Base-by-base conservation (phyloP, 169 alveolate species). In the Cryptosporidium sp. region DNA sequence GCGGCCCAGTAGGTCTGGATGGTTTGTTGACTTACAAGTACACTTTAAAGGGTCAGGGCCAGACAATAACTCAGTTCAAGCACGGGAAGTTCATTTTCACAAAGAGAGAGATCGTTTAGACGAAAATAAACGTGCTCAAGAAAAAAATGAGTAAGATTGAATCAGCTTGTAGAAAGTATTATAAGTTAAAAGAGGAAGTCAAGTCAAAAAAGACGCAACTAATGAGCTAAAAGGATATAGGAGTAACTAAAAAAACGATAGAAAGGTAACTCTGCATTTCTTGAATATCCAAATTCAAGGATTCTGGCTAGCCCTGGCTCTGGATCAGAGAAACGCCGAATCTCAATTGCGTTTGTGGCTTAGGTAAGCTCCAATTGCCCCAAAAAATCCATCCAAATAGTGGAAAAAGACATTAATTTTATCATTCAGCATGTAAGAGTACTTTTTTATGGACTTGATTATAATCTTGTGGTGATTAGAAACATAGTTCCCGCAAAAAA, bases 1-100 rank as follows among this genome's bases (percentile, higher is more conserved):
- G 96, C 29, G 96, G 96, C 7, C 96, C 96, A 12, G 94, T 93
- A 21, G 96, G 96, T 39, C 58, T 93, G 2, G 94, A 93, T 23
- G 96, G 96, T 26, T 86, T 92, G 52, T 71, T 92, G 67, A 92
- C 93, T 39, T 86, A 92, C 89, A 92, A 92, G 59, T 92, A 86
- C 73, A 35, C 92, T 10, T 85, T 93, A 41, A 91, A 67, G 58
- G 93, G 94, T 6, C 65, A 84, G 6, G 95, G 95, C 18, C 95
- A 93, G 71, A 91, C 94, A 1, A 91, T 92, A 10, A 62, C 70
- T 3, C 91, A 73, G 43, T 51, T 86, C 23, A 86, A 80, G 37
- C 67, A 69, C 3, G 86, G 75, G 6, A 18, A 26, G 39, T 80
- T 80, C 39, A 31, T 21, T 26, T 80, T 43, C 55, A 80, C 75